Base-by-base conservation (phyloP, 2,329 filamentous ascomycete genomes). In the Dactylellina haptotyla region DNA sequence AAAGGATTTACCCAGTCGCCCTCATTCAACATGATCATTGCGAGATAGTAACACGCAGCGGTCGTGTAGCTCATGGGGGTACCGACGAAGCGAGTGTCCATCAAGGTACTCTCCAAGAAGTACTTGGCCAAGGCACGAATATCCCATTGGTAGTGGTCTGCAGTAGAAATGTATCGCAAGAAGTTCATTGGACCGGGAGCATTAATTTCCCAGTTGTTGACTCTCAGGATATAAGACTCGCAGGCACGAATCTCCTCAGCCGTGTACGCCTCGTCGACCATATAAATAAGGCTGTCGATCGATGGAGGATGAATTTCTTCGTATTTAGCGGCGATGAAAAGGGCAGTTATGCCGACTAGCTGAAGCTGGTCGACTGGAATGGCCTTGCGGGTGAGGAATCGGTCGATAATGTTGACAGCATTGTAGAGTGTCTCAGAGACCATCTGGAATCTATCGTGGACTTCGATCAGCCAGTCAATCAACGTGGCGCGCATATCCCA, bases 141-240 rank as follows among this genome's bases (percentile, higher is more conserved):
- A 82, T 99, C 94, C 50, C 97, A 84, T 79, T 99, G 93, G 79
- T 98, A 99, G 79, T 97, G 93, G 80, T 99, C 95, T 12, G 95
- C 95, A 84, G 98, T 98, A 88, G 94, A 98, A 82, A 98, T 95
- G 65, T 94, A 89, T 73, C 95, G 88, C 75, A 99, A 85, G 82
- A 99, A 99, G 83, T 93, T 97, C 94, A 99, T 97, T 0, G 95
- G 95, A 45, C 95, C 95, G n/a, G 95, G 95, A 90, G 92, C 98
- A 58, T 95, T 95, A 61, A 99, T 87, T 82, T 97, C 93, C 80
- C 97, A 99, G 78, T 92, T 87, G 61, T 99, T 87, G 90, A 97
- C 96, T 81, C 88, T 96, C 57, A 99, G 87, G 93, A 99, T 99
- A 84, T 97, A 98, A 10, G 93, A 89, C 82, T 99, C 95, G 0